Evolutionary conservation across 2,329 filamentous ascomycete genomes (phyloP).

Genomic region (Aaosphaeria arxii): DNA sequence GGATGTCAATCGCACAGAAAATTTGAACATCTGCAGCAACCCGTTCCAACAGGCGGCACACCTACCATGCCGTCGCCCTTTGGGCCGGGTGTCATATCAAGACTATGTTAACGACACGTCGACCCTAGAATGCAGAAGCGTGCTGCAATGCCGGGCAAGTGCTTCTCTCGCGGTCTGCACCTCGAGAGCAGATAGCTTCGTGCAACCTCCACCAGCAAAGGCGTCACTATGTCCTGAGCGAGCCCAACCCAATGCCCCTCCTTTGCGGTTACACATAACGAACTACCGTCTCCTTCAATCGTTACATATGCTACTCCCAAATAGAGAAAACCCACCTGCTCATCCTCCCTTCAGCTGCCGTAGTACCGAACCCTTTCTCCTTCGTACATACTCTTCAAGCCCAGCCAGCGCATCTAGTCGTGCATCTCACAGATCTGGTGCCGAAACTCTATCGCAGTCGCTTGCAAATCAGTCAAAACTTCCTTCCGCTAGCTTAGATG

Average conservation of each 20-base stretch:
- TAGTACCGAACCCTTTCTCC: conserved; percentile 2
- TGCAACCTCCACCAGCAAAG: conserved; percentile 13
- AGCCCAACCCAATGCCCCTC: no score
- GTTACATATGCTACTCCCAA: conserved; percentile 35
- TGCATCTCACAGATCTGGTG: not conserved
- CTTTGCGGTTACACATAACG: conserved; percentile 19
- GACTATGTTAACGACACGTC: no score
- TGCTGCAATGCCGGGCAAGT: no score
- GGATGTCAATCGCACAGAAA: conserved; percentile 3
- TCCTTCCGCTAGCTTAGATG: no score
- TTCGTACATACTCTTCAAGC: not conserved
- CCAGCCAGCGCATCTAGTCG: not conserved
- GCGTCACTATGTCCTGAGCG: conserved; percentile 6
- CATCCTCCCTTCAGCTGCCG: conserved; percentile 5
- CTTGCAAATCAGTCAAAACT: no score
- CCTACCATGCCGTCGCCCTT: not conserved
- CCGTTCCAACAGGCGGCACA: conserved; percentile 2
- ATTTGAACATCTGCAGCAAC: conserved; percentile 6
- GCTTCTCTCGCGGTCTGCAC: no score
- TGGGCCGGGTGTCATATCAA: no score
- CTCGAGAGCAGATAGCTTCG: no score
- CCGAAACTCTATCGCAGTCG: no score
- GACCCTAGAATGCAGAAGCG: no score
- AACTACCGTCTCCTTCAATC: conserved; percentile 24
- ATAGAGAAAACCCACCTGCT: conserved; percentile 4